Conservation (phyloP, 1,284 basidiomycete species). For the Xerocomus amazonicus region DNA sequence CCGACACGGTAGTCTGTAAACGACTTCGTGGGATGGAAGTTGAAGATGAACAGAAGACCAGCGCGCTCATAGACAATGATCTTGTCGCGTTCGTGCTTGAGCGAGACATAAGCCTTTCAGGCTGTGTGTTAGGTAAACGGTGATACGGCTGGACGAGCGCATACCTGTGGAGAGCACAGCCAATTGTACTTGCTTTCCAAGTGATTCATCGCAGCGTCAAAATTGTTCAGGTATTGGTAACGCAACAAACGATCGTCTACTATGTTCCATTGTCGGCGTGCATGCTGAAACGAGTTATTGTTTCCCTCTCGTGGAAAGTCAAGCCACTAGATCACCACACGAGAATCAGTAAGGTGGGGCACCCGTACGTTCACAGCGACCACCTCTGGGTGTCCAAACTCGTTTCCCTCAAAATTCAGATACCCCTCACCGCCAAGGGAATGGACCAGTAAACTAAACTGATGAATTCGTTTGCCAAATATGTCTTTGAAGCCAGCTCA, state of each 20-base stretch:
- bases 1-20: conserved; percentile 94
- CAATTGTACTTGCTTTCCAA: conserved; percentile 79
- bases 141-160: not conserved
- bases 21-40: conserved; percentile 87
- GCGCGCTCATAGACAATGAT: conserved; percentile 92
- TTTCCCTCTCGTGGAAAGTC: conserved; percentile 98
- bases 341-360: conserved; percentile 1
- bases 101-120: conserved; percentile 78
- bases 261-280: conserved; percentile 93
- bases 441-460: conserved; percentile 78
- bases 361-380: conserved; percentile 13
- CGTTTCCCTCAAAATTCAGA: conserved; percentile 97
- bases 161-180: conserved; percentile 80
- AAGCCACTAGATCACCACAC: conserved; percentile 71
- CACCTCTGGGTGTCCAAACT: conserved; percentile 96
- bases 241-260: conserved; percentile 83
- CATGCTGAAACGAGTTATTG: conserved; percentile 92
- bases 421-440: conserved; percentile 95
- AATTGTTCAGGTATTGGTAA: conserved; percentile 91
- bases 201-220: conserved; percentile 92
- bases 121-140: conserved; percentile 10
- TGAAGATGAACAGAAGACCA: conserved; percentile 92
- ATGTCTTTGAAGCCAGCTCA: conserved; percentile 33
- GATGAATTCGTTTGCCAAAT: conserved; percentile 1
- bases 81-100: conserved; percentile 93